These are phyloP conservation scores for Inosperma sp. DNA, from an alignment of 768 basidiomycete genomes.

Conservation along the genomic window DNA sequence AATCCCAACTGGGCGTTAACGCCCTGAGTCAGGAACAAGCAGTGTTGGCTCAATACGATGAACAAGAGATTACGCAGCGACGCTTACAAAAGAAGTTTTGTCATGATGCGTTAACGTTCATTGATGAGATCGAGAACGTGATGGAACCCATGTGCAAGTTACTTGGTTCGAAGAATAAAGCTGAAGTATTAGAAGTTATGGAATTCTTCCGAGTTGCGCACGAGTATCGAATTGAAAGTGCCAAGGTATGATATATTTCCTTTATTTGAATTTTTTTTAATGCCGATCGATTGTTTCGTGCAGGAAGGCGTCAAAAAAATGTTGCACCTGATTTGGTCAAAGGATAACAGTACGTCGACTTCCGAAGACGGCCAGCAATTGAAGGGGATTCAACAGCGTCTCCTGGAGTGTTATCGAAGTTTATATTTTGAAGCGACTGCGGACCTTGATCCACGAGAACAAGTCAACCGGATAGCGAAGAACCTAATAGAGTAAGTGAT, in stretches of 20 bases:
- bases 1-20: constrained; percentile 64
- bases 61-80: constrained; percentile 59
- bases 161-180: constrained; percentile 80
- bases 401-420: constrained; percentile 83
- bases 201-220: constrained; percentile 84
- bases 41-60: constrained; percentile 63
- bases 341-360: constrained; percentile 78
- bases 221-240: constrained; percentile 74
- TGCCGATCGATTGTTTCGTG: constrained; percentile 25
- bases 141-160: constrained; percentile 72
- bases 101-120: constrained; percentile 80
- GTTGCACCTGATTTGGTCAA: constrained; percentile 96
- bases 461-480: constrained; percentile 89
- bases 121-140: constrained; percentile 52
- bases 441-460: constrained; percentile 73
- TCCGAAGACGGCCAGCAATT: constrained; percentile 61
- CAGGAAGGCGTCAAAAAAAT: constrained; percentile 91
- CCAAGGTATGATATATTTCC: constrained; percentile 47
- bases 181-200: constrained; percentile 79
- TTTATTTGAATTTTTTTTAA: constrained; percentile 1
- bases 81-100: constrained; percentile 82
- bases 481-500: constrained; percentile 89
- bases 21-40: constrained; percentile 69
- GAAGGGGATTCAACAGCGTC: constrained; percentile 80
- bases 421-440: constrained; percentile 85